These are phyloP conservation scores for Wickerhamiella kurtzmanii DNA, from an alignment of 805 yeast species.

Conservation along the genomic window DNA sequence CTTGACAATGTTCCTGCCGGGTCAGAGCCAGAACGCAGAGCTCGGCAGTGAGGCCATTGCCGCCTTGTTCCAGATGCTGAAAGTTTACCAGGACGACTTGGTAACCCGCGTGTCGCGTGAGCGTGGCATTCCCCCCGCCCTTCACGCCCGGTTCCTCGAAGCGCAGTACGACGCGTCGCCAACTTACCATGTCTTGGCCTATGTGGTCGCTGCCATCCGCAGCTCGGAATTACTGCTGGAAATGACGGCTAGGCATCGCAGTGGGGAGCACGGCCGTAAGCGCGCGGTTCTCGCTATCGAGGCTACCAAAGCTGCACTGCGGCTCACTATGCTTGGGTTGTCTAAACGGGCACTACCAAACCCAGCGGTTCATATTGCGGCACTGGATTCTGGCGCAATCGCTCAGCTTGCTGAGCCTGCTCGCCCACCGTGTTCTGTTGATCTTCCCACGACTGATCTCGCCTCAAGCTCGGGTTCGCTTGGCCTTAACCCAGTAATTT, in stretches of 20 bases:
- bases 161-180: slow-evolving; percentile 11
- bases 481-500: no score
- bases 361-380: slow-evolving; percentile 25
- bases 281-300: slow-evolving; percentile 23
- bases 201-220: slow-evolving; percentile 22
- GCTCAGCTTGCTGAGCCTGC: slow-evolving; percentile 7
- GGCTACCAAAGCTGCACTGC: slow-evolving; percentile 21
- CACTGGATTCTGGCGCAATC: slow-evolving; percentile 24
- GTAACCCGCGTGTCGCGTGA: slow-evolving; percentile 21
- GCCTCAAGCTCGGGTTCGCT: neutral
- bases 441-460: neutral
- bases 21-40: slow-evolving; percentile 29
- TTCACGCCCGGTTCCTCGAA: slow-evolving; percentile 11
- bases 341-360: slow-evolving; percentile 23
- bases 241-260: slow-evolving; percentile 23
- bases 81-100: slow-evolving; percentile 28
- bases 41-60: slow-evolving; percentile 26
- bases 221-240: slow-evolving; percentile 28
- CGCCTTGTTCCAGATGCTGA: slow-evolving; percentile 25
- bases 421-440: neutral
- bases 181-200: slow-evolving; percentile 22
- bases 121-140: slow-evolving; percentile 2
- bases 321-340: slow-evolving; percentile 22
- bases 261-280: slow-evolving; percentile 23
- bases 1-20: slow-evolving; percentile 27